Conservation (phyloP, 768 basidiomycete species). For the Inosperma sp. region DNA sequence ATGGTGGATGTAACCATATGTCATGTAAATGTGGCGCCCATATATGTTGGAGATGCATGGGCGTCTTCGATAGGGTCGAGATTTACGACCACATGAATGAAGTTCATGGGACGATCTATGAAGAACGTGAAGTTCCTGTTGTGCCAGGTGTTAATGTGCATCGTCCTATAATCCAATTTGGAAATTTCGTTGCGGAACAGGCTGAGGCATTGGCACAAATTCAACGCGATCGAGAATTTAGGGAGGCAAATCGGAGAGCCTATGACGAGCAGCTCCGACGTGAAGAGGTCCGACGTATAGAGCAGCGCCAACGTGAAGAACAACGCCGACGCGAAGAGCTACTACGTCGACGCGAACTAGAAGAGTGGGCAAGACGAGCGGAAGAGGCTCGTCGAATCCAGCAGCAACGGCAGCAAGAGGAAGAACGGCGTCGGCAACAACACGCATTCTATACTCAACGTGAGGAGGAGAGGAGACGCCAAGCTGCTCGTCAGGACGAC, state of each 20-base stretch:
- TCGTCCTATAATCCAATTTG: not conserved
- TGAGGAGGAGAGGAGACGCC: too few species aligned
- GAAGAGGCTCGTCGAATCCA: not conserved
- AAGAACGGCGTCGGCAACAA: not conserved
- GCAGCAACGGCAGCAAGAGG: not conserved
- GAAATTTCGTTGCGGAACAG: not conserved
- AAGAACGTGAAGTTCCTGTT: conserved; percentile 3
- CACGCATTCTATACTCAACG: too few species aligned
- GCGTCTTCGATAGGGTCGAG: conserved; percentile 27
- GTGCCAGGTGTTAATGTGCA: not conserved
- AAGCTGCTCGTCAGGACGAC: too few species aligned
- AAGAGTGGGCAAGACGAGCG: too few species aligned
- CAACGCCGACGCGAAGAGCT: too few species aligned
- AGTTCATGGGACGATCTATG: conserved; percentile 15
- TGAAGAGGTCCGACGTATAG: too few species aligned
- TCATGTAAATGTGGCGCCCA: conserved; percentile 47
- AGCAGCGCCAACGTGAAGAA: too few species aligned
- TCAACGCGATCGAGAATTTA: not conserved
- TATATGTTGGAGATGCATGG: conserved; percentile 54
- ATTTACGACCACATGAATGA: conserved; percentile 35
- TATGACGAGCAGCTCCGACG: too few species aligned
- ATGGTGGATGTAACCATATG: conserved; percentile 54
- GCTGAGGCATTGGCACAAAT: conserved; percentile 5
- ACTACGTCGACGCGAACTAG: too few species aligned
- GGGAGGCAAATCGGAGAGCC: not conserved